These are phyloP conservation scores for Alternaria angustiovoidea DNA, from an alignment of 2,329 filamentous ascomycete species.

Conservation along the genomic window DNA sequence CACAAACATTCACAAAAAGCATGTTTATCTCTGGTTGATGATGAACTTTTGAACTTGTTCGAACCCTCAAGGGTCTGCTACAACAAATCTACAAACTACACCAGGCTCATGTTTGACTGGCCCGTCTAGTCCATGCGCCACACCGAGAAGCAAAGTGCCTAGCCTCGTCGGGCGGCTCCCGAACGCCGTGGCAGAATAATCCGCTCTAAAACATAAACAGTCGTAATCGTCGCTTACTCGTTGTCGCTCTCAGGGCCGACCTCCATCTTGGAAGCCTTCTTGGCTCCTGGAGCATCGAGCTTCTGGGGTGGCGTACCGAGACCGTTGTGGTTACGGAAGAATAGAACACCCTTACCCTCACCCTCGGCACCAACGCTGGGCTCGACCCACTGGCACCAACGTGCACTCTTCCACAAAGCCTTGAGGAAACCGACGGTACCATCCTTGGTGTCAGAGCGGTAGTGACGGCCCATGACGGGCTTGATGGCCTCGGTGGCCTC, in stretches of 20 bases:
- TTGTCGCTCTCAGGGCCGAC: conserved; percentile 43
- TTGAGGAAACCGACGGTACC: conserved; percentile 82
- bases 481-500: conserved; percentile 95
- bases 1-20: conserved; percentile 5
- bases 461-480: conserved; percentile 93
- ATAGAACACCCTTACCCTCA: conserved; percentile 82
- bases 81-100: conserved; percentile 25
- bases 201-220: conserved; percentile 29
- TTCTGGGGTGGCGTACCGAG: conserved; percentile 66
- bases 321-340: conserved; percentile 95
- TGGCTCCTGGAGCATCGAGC: conserved; percentile 32
- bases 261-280: conserved; percentile 48
- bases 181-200: conserved; percentile 31
- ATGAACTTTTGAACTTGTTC: conserved; percentile 6
- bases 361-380: conserved; percentile 82
- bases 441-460: conserved; percentile 80
- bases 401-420: conserved; percentile 80
- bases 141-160: conserved; percentile 21
- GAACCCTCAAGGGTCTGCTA: conserved; percentile 6
- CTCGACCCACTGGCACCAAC: conserved; percentile 98
- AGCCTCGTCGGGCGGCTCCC: conserved; percentile 16
- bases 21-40: not conserved
- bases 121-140: conserved; percentile 26
- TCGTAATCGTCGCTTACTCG: conserved; percentile 34
- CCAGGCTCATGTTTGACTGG: conserved; percentile 16